A percentile compares a stretch with the other conserved stretches of the same genome.
Conservation (phyloP, 345 rosid genomes). For the Punica granatum region DNA sequence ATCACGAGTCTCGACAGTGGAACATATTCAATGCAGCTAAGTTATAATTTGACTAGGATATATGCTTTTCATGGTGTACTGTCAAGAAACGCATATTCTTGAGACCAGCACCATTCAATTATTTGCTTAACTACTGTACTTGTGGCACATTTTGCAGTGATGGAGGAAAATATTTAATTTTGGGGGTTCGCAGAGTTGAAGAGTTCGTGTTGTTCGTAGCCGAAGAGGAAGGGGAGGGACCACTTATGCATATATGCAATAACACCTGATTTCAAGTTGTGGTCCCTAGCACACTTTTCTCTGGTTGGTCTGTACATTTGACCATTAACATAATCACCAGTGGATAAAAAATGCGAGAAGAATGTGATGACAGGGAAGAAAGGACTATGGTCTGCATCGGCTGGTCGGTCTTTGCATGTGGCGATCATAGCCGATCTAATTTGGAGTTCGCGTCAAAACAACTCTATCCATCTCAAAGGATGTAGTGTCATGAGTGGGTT, state of each 20-base stretch:
- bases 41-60: not conserved
- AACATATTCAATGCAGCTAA: not conserved
- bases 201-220: not conserved
- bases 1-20: not conserved
- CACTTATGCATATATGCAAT: conserved; percentile 2
- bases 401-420: not conserved
- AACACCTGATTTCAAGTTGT: conserved; percentile 10
- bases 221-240: conserved; percentile 6
- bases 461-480: not conserved
- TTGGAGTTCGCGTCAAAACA: not conserved
- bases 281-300: conserved; percentile 10
- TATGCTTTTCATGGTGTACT: not conserved
- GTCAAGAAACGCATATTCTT: conserved; percentile 10
- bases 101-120: conserved; percentile 15
- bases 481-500: not conserved
- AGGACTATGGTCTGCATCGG: not conserved
- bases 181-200: not conserved
- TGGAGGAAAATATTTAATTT: not conserved
- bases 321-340: not conserved
- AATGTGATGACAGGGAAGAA: not conserved
- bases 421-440: not conserved
- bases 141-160: conserved; percentile 2
- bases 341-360: not conserved
- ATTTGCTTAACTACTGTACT: conserved; percentile 10
- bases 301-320: not conserved